Base-by-base conservation (phyloP, 352 stramenopile genomes). In the Globisporangium iwayamae region DNA sequence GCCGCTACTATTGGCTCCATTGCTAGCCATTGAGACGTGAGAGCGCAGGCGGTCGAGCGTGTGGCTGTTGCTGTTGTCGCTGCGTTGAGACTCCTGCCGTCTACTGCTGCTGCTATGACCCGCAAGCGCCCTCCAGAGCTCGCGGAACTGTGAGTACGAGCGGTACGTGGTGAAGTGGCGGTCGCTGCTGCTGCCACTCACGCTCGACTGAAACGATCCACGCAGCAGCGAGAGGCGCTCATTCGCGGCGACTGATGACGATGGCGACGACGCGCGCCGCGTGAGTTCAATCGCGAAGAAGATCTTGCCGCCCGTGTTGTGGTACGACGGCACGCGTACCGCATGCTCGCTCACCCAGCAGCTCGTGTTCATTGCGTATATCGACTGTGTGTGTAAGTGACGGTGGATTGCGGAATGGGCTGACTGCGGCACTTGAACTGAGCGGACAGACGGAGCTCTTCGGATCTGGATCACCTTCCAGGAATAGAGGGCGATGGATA, bases 121-220 rank as follows among this genome's bases (percentile, higher is more conserved):
- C 20, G 51, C 41, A 25, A 91, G 74, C 57, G 68, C 68, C 52
- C 79, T 78, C 62, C 83, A 79, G 36, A 91, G 68, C 11, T 57
- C 68, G n/a, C 79, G 79, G 70, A 91, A 91, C 43, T 88, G 80
- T 41, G 75, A 79, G 55, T 81, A 82, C 2, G 76, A 83, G 53
- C 76, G 71, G 54, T 75, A 59, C 7, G 76, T 75, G 43, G 66
- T 80, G 54, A 63, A 76, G 45, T 66, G 62, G 34, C 54, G 65
- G 20, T 70, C 60, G 13, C 45, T 66, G 52, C 54, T 72, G 52
- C 54, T 71, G 45, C 67, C 64, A 38, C 65, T 66, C 10, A 59
- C 36, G 1, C 54, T 70, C 13, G 48, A 67, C 48, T 62, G 50
- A 30, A 69, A 63, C 11, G 63, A 64, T 3, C 50, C 65, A 16